phyloP scores from a whole-genome alignment of 441 rosid genomes.

The Omphalea diandra region DNA sequence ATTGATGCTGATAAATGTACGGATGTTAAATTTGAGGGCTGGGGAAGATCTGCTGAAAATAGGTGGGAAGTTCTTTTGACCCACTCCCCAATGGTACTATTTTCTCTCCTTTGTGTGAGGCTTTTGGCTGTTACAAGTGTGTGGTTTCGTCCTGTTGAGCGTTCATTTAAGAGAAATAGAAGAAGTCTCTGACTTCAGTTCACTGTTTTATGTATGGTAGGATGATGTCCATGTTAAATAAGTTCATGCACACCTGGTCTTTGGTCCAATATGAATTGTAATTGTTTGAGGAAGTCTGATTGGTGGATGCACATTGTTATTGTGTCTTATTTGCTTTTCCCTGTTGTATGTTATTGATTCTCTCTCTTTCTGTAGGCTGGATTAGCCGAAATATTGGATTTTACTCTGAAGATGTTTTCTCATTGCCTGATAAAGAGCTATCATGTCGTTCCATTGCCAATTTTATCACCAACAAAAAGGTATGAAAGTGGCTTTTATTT shows the following conservation, averaged over 20 bases:
- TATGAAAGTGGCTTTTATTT: conserved; percentile 24
- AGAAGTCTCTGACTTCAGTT: neutral
- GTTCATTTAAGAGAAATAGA: neutral
- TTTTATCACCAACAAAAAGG: conserved; percentile 60
- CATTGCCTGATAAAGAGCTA: conserved; percentile 69
- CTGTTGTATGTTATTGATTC: conserved; percentile 2
- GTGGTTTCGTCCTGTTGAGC: neutral
- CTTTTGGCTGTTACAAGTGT: conserved; percentile 11
- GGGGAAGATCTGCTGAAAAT: conserved; percentile 55
- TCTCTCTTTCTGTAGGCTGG: conserved; percentile 53
- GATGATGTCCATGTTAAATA: neutral
- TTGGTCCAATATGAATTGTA: neutral
- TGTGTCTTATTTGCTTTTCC: conserved; percentile 15
- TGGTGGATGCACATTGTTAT: conserved; percentile 8
- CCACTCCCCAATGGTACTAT: conserved; percentile 85
- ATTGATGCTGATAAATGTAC: conserved; percentile 47
- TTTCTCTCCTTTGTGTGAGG: conserved; percentile 23
- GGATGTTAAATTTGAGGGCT: conserved; percentile 71
- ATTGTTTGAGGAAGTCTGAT: neutral
- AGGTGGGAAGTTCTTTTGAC: conserved; percentile 83
- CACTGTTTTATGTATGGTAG: neutral
- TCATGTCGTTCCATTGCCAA: conserved; percentile 41
- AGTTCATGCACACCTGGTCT: neutral
- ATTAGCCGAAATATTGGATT: conserved; percentile 76
- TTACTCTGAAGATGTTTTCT: conserved; percentile 71